These are phyloP conservation scores for Gardenia jasminoides DNA, from an alignment of 257 asterid species.

Conservation along the genomic window DNA sequence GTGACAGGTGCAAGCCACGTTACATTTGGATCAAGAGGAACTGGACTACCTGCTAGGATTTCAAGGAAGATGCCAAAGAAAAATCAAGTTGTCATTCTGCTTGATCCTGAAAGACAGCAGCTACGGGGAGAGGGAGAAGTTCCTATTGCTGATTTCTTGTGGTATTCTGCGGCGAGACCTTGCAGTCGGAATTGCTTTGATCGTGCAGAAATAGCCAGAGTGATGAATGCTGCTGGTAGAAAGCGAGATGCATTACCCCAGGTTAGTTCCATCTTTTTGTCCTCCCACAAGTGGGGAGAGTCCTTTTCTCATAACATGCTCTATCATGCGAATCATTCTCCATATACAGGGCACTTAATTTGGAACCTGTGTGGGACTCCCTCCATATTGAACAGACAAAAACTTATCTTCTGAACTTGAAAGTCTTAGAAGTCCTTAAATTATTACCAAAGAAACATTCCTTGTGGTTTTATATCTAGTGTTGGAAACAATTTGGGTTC, in stretches of 20 bases:
- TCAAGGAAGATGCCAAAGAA: constrained; percentile 72
- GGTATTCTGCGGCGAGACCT: constrained; percentile 95
- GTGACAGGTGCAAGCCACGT: constrained; percentile 91
- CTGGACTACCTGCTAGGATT: constrained; percentile 86
- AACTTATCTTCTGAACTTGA: neutral
- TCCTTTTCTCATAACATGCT: neutral
- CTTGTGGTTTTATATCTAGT: neutral
- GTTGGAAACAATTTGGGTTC: neutral
- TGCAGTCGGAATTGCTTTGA: constrained; percentile 95
- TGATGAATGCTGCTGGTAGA: constrained; percentile 97
- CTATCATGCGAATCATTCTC: neutral
- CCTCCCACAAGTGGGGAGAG: neutral
- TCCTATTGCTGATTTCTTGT: constrained; percentile 92
- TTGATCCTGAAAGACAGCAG: constrained; percentile 81
- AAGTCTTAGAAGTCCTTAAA: neutral
- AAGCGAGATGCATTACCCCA: constrained; percentile 91
- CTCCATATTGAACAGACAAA: neutral
- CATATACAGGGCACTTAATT: neutral
- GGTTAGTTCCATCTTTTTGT: constrained; percentile 43
- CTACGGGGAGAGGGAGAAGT: constrained; percentile 89
- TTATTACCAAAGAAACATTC: neutral
- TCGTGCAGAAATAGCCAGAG: constrained; percentile 97
- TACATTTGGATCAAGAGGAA: constrained; percentile 78
- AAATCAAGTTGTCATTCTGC: constrained; percentile 70
- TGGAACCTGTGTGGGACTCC: neutral